Percentiles rank a stretch among this genome's conserved stretches.
Conservation (phyloP, 495 filamentous ascomycete genomes). For the Platismatia glauca region DNA sequence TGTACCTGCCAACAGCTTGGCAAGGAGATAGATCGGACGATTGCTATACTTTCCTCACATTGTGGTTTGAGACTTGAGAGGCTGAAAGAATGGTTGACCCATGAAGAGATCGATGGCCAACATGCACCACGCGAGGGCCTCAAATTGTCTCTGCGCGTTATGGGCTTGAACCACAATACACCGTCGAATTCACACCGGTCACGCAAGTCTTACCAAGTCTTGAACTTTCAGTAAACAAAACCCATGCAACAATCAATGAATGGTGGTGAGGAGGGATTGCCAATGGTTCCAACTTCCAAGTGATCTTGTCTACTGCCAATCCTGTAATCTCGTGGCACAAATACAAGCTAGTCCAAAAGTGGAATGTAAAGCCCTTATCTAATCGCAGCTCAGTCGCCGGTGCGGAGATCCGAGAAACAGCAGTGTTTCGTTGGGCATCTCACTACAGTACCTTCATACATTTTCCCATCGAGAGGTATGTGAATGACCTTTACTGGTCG, state of each 20-base stretch:
- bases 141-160: not conserved
- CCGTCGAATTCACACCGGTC: not conserved
- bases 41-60: not conserved
- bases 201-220: not conserved
- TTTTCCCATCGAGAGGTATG: not conserved
- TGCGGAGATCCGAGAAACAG: not conserved
- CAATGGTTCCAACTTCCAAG: no score
- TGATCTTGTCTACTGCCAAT: not conserved
- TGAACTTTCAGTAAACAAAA: not conserved
- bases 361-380: not conserved
- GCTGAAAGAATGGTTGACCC: not conserved
- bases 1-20: not conserved
- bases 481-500: not conserved
- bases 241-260: no score
- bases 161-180: not conserved
- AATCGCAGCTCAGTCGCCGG: not conserved
- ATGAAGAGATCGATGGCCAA: not conserved
- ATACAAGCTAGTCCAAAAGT: not conserved
- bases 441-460: not conserved
- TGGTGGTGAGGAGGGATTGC: no score
- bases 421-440: no score
- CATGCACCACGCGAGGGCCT: not conserved
- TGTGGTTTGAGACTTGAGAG: not conserved
- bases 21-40: not conserved
- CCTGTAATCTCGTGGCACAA: no score